Evolutionary conservation across 345 rosid genomes (phyloP).

Genomic region (Populus ilicifolia): DNA sequence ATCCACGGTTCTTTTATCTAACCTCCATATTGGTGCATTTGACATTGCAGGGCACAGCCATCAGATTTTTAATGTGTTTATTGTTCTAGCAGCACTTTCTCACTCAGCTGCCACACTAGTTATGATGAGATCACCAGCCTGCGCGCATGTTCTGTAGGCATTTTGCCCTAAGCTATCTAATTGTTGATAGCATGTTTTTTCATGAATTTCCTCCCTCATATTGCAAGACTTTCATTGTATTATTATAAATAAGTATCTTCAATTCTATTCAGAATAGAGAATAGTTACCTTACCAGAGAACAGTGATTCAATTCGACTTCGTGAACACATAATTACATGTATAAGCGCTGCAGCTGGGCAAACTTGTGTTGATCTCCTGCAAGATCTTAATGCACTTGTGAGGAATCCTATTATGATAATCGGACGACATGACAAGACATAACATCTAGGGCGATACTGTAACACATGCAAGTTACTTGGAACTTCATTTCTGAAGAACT

Average conservation of each 20-base stretch:
- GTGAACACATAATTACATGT: background rate
- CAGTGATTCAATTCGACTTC: background rate
- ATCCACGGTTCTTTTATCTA: slow-evolving; percentile 58
- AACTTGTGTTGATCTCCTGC: background rate
- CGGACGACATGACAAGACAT: background rate
- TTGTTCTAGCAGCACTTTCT: slow-evolving; percentile 80
- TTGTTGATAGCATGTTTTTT: background rate
- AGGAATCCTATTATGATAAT: background rate
- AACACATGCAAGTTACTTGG: slow-evolving; percentile 3
- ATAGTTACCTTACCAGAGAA: background rate
- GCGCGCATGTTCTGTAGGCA: slow-evolving; percentile 22
- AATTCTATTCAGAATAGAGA: background rate
- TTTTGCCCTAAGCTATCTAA: background rate
- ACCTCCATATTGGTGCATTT: slow-evolving; percentile 69
- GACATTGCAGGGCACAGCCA: slow-evolving; percentile 96
- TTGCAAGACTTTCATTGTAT: background rate
- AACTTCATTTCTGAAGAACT: slow-evolving; percentile 11
- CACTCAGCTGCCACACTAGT: slow-evolving; percentile 72
- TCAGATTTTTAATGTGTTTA: slow-evolving; percentile 90
- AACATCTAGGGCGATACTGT: background rate
- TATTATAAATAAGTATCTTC: background rate
- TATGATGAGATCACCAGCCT: slow-evolving; percentile 60
- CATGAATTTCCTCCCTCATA: background rate
- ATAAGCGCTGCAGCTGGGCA: background rate
- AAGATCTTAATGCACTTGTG: background rate